These are phyloP conservation scores for Micractinium sp. DNA, from an alignment of 139 green algal genomes.

Conservation along the genomic window DNA sequence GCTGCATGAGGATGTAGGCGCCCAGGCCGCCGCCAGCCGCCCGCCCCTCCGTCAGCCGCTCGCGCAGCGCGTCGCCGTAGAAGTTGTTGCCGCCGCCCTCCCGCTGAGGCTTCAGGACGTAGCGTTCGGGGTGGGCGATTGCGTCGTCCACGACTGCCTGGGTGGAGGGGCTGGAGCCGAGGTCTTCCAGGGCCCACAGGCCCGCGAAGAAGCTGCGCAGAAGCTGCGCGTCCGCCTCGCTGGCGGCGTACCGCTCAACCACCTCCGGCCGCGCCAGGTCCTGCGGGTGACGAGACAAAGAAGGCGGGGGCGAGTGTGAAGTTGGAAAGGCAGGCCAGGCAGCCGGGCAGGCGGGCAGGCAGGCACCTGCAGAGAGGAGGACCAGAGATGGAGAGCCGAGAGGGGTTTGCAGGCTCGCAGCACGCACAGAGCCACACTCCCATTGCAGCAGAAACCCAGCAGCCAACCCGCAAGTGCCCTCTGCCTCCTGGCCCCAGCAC, in stretches of 20 bases:
- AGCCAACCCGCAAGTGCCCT: no score
- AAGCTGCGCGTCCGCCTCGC: constrained; percentile 36
- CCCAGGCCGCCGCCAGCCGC: constrained; percentile 59
- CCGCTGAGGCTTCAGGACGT: constrained; percentile 94
- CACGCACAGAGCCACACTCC: no score
- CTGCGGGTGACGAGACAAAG: constrained; percentile 22
- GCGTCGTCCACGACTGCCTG: constrained; percentile 66
- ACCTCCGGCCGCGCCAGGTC: constrained; percentile 68
- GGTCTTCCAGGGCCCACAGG: constrained; percentile 91
- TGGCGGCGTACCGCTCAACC: constrained; percentile 71
- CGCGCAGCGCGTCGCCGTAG: constrained; percentile 81
- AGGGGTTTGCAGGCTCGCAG: no score
- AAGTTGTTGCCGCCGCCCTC: constrained; percentile 99
- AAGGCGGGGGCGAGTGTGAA: not conserved
- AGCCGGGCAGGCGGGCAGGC: not conserved
- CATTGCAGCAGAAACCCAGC: no score
- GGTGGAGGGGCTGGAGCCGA: constrained; percentile 50
- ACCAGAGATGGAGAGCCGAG: no score
- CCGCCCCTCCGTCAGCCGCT: constrained; percentile 44
- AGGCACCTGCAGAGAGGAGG: not conserved
- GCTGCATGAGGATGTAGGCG: constrained; percentile 97
- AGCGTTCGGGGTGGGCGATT: constrained; percentile 75
- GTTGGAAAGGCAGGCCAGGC: not conserved
- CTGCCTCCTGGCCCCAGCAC: not conserved
- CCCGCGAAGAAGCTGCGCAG: constrained; percentile 90